Percentiles rank a stretch among this genome's conserved stretches.
These are phyloP conservation scores for Tuber melanosporum DNA, from an alignment of 495 filamentous ascomycete species.

Conservation along the genomic window DNA sequence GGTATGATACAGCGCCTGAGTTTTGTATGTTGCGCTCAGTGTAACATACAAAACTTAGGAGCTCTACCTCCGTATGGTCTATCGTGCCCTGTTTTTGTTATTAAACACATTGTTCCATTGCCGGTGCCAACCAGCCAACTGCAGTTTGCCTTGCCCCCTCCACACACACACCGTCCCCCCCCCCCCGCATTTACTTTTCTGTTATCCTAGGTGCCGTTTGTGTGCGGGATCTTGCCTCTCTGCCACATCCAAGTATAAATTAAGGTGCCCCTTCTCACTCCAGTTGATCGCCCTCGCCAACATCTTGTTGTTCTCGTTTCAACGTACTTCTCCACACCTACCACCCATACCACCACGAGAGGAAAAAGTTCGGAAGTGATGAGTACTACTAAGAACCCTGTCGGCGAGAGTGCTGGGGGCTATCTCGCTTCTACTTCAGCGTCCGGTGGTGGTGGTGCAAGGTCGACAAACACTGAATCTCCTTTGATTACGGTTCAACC, in stretches of 20 bases:
- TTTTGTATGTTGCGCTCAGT: too few relatives aligned
- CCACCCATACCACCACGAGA: neutral
- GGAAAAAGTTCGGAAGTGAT: conserved; percentile 9
- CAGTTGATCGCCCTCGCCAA: neutral
- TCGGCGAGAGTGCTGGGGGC: conserved; percentile 7
- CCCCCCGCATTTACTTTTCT: neutral
- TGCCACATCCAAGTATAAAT: neutral
- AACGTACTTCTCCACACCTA: neutral
- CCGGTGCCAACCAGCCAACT: neutral
- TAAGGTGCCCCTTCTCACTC: neutral
- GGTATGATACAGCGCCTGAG: too few relatives aligned
- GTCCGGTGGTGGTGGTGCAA: conserved; percentile 11
- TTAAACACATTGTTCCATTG: neutral
- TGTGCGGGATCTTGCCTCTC: neutral
- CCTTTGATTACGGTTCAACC: conserved; percentile 71
- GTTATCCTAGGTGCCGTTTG: neutral
- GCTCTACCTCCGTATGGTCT: neutral
- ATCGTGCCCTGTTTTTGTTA: neutral
- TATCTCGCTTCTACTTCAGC: conserved; percentile 25
- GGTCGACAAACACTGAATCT: conserved; percentile 29
- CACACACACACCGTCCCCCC: neutral
- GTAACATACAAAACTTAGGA: too few relatives aligned
- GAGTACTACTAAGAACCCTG: conserved; percentile 11
- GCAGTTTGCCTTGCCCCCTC: neutral
- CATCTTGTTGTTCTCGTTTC: neutral